A percentile compares a stretch with the other conserved stretches of the same genome.
Evolutionary conservation across 805 yeast species (phyloP).

Genomic region (Candida yuanshanica): DNA sequence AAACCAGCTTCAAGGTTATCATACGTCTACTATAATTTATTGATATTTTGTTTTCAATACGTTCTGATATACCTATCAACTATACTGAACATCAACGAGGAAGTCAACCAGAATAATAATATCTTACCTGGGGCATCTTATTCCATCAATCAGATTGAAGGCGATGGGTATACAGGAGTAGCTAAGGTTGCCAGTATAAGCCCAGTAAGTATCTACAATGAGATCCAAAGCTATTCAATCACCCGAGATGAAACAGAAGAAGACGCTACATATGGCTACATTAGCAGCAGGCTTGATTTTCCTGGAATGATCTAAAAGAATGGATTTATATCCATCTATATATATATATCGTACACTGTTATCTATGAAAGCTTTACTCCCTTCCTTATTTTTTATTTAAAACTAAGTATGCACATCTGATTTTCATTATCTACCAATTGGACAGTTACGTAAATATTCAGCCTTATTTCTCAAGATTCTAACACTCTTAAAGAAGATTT

Average conservation of each 20-base stretch:
- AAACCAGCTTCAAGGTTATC: slow-evolving; percentile 23
- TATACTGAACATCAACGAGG: slow-evolving; percentile 26
- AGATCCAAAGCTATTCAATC: slow-evolving; percentile 17
- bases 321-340: not conserved
- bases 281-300: slow-evolving; percentile 5
- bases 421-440: slow-evolving; percentile 45
- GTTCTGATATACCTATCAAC: slow-evolving; percentile 25
- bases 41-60: slow-evolving; percentile 26
- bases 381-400: not conserved
- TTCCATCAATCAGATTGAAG: slow-evolving; percentile 16
- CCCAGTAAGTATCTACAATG: slow-evolving; percentile 25
- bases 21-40: slow-evolving; percentile 27
- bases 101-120: slow-evolving; percentile 22
- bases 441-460: slow-evolving; percentile 71
- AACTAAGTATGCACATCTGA: not conserved
- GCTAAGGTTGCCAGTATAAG: slow-evolving; percentile 31
- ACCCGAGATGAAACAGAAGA: slow-evolving; percentile 1
- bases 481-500: slow-evolving; percentile 87
- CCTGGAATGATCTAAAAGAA: not conserved
- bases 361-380: not conserved
- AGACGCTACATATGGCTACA: slow-evolving; percentile 2
- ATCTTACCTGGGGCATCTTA: slow-evolving; percentile 24
- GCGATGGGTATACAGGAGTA: slow-evolving; percentile 44
- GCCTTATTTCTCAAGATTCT: slow-evolving; percentile 82
- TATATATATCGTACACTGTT: not conserved